phyloP scores from a whole-genome alignment of 2,329 filamentous ascomycete species.

The Aureobasidium sp. region DNA sequence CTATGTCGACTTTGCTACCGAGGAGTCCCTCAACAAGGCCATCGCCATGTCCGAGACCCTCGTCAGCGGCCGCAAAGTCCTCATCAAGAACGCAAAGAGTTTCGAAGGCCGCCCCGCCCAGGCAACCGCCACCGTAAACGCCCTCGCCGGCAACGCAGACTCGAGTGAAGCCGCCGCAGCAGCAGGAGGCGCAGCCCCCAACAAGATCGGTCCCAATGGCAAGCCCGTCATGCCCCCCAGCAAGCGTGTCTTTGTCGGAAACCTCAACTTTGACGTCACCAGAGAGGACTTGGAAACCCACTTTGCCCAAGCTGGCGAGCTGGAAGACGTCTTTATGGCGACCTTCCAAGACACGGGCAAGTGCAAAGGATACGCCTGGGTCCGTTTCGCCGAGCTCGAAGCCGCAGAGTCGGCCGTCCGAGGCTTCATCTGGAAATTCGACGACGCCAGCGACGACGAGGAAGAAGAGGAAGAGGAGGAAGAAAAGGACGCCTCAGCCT shows the following conservation, averaged over 20 bases:
- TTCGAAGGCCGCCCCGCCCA: constrained; percentile 85
- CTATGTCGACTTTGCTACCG: constrained; percentile 80
- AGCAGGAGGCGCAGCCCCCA: constrained; percentile 22
- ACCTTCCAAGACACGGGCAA: constrained; percentile 96
- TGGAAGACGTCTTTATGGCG: constrained; percentile 78
- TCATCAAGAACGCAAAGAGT: constrained; percentile 88
- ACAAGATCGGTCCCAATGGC: constrained; percentile 31
- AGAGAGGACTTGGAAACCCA: constrained; percentile 75
- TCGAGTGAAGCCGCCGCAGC: constrained; percentile 16
- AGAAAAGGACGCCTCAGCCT: constrained; percentile 1
- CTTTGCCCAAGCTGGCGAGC: constrained; percentile 76
- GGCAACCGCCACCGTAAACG: constrained; percentile 31
- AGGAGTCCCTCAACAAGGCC: constrained; percentile 64
- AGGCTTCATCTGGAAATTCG: constrained; percentile 65
- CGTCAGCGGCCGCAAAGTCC: constrained; percentile 65
- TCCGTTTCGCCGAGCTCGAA: constrained; percentile 76
- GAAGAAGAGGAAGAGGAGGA: constrained; percentile 39
- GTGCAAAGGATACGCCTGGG: constrained; percentile 96
- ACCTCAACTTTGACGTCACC: constrained; percentile 46
- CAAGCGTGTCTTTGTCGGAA: constrained; percentile 75
- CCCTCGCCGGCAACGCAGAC: constrained; percentile 28
- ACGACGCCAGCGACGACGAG: constrained; percentile 44
- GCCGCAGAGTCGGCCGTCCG: constrained; percentile 70
- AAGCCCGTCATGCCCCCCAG: constrained; percentile 62
- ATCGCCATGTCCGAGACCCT: constrained; percentile 81